Base-by-base conservation (phyloP, 441 rosid species). In the Jatropha podagrica region DNA sequence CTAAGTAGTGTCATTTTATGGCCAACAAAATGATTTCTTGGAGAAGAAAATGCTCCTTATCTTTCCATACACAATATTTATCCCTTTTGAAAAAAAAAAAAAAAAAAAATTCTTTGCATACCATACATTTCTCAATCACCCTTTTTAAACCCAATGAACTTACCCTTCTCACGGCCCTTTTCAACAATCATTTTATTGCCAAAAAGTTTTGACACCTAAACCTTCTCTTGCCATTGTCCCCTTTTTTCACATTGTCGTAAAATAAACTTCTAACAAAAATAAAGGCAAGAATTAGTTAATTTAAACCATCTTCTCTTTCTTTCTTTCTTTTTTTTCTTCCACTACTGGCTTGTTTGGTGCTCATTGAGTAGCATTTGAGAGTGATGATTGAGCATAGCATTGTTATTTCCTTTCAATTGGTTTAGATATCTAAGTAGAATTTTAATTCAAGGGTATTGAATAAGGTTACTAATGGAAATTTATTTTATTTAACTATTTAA, bases 21-120 rank as follows among this genome's bases (percentile, higher is more conserved):
- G 98, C 97, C 85, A 92, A 88, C 95, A 92, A 84, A 78, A 93
- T 93, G 85, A 93, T 93, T 76, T 79, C 81, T 68, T 73, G 58
- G 77, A 58, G 85, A 85, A 84, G 84, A 79, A 84, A 81, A 82
- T 89, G 84, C 84, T 82, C 82, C 88, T 85, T 78, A 79, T 86
- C 89, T 81, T 83, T 74, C 69, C 81, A 52, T 80, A 60, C 69
- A 61, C 73, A 62, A 20, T 20, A 20, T 17, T 56, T 73, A 69
- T 54, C 41, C 27, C 26, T 55, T 54, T 51, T 17, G 13, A 1
- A 27, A 27, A 27, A 27, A 27, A 27, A 59, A 59, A 26, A 27
- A 13, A 32, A 32, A 32, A 32, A 32, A 32, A 32, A 32, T 65
- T 8, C 68, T 20, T n/a, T 40, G 23, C 32, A 10, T 56, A 13